Base-by-base conservation (phyloP, 768 basidiomycete genomes). In the Gymnopilus dilepis region DNA sequence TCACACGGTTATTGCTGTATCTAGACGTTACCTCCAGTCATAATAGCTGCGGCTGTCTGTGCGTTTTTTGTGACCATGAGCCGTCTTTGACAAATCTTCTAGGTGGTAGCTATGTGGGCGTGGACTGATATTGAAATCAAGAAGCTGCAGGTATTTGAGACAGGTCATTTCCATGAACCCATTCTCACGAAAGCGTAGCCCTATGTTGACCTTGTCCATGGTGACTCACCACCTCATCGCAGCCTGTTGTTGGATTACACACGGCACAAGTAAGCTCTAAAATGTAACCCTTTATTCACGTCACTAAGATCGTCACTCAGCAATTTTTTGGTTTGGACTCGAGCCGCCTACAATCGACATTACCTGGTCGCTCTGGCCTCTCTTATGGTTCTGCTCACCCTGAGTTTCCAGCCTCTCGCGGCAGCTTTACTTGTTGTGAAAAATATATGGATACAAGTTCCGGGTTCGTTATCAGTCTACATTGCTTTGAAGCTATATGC, bases 81-180 rank as follows among this genome's bases (percentile, higher is more conserved):
- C 8, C 34, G 9, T 9, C 7, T 37, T 6, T 13, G 4, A 8
- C 19, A 21, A 22, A 1, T 37, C 11, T 24, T 9, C 37, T 22
- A 82, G 80, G 57, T 85, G 11, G 80, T 81, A 3, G 81, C 79
- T 0, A 60, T 84, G 56, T 86, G 84, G 84, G 71, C 82, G 5
- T 85, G 84, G 84, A 85, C 83, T 5, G 84, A 85, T 64, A 75
- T 82, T 24, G 84, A 84, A 61, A 81, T 87, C 52, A 83, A 85
- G 65, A 83, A 80, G 68, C 79, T 86, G 72, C 85, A 85, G 76
- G 82, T 80, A 52, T 28, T 5, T 22, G 62, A n/a, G n/a, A n/a
- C n/a, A n/a, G n/a, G n/a, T n/a, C n/a, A n/a, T n/a, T n/a, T 1
- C 7, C 28, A 12, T 26, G 31, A n/a, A 33, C n/a, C n/a, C 5